Conservation (phyloP, 2,329 filamentous ascomycete species). For the Cercospora zeina region DNA sequence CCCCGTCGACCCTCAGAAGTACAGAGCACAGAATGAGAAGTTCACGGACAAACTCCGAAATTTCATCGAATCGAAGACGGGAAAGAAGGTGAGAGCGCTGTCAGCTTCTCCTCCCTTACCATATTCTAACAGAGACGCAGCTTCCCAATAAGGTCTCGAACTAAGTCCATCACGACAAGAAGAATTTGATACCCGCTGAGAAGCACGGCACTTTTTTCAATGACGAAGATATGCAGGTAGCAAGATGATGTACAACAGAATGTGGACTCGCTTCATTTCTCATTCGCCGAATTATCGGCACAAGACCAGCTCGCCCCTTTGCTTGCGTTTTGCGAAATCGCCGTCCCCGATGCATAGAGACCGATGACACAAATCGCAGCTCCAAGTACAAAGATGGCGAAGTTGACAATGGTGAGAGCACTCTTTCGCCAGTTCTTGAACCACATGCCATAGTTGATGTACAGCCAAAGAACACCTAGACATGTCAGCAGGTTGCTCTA, state of each 20-base stretch:
- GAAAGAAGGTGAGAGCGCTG: slow-evolving; percentile 34
- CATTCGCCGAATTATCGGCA: slow-evolving; percentile 22
- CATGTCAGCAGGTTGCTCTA: slow-evolving; percentile 20
- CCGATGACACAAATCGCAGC: slow-evolving; percentile 36
- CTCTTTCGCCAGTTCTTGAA: slow-evolving; percentile 48
- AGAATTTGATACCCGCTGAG: slow-evolving; percentile 10
- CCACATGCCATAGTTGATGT: slow-evolving; percentile 49
- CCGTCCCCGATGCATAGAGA: slow-evolving; percentile 32
- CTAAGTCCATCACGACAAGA: neutral
- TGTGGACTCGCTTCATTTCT: neutral
- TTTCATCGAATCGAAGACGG: slow-evolving; percentile 39
- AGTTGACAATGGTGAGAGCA: slow-evolving; percentile 46
- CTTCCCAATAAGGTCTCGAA: slow-evolving; percentile 14
- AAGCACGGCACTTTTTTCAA: slow-evolving; percentile 1
- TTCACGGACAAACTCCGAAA: slow-evolving; percentile 38
- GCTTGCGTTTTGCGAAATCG: slow-evolving; percentile 26
- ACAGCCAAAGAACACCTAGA: slow-evolving; percentile 37
- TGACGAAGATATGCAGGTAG: neutral
- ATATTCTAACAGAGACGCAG: neutral
- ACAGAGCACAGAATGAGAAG: slow-evolving; percentile 39
- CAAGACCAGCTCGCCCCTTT: slow-evolving; percentile 26
- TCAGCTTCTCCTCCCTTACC: neutral
- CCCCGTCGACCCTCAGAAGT: slow-evolving; percentile 34
- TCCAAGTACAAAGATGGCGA: slow-evolving; percentile 41
- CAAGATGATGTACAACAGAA: neutral